Evolutionary conservation across 2,329 filamentous ascomycete species (phyloP).

Genomic region (Grosmannia huntii): DNA sequence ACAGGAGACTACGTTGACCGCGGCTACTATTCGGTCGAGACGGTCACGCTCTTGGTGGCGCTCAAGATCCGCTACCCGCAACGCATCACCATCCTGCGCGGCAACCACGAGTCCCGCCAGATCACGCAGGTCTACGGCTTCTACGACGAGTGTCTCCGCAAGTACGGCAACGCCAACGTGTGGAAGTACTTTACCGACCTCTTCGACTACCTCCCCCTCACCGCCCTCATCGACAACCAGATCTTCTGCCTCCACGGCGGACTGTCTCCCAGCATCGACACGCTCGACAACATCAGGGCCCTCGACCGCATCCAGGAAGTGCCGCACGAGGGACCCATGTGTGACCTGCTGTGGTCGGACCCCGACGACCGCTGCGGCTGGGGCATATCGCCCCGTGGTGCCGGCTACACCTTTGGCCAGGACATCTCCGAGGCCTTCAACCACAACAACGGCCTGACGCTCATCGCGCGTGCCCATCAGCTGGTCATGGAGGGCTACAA

Average conservation of each 20-base stretch:
- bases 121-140: conserved; percentile 99
- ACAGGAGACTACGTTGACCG: conserved; percentile 94
- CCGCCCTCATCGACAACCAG: conserved; percentile 96
- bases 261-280: conserved; percentile 90
- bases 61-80: conserved; percentile 97
- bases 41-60: conserved; percentile 87
- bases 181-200: conserved; percentile 99
- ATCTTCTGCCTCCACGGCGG: conserved; percentile 98
- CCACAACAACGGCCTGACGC: conserved; percentile 93
- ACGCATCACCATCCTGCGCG: conserved; percentile 95
- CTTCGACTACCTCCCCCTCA: conserved; percentile 95
- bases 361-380: conserved; percentile 93
- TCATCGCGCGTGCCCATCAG: conserved; percentile 94
- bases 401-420: conserved; percentile 90
- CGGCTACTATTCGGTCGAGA: conserved; percentile 98
- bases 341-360: conserved; percentile 94
- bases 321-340: conserved; percentile 96
- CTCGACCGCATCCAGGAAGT: conserved; percentile 97
- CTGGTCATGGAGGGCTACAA: conserved; percentile 99
- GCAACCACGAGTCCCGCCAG: conserved; percentile 97
- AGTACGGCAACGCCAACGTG: conserved; percentile 97
- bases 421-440: conserved; percentile 99
- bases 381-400: conserved; percentile 90
- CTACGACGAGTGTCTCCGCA: conserved; percentile 96
- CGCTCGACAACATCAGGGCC: conserved; percentile 86